These are phyloP conservation scores for Ceratobasidium sp. DNA, from an alignment of 1,284 basidiomycete genomes.

Conservation along the genomic window DNA sequence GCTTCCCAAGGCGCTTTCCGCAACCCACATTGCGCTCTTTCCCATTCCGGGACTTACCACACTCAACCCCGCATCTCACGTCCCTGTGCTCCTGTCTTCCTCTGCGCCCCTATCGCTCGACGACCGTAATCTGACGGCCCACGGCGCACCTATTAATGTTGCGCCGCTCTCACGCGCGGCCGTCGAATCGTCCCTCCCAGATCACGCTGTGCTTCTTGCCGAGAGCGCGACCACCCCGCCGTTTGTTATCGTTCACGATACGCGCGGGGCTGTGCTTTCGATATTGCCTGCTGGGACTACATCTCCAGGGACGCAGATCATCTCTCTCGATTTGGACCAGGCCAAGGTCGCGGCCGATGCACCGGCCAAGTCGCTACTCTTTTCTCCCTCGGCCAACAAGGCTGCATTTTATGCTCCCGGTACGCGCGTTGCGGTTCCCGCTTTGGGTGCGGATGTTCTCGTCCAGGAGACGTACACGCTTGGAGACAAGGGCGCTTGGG, in stretches of 20 bases:
- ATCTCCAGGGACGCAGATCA: slow-evolving; percentile 9
- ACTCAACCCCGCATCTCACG: slow-evolving; percentile 26
- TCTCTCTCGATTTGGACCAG: slow-evolving; percentile 16
- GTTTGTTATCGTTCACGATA: slow-evolving; percentile 13
- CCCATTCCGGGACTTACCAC: slow-evolving; percentile 17
- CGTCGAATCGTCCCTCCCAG: slow-evolving; percentile 23
- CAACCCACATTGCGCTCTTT: slow-evolving; percentile 31
- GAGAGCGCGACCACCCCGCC: slow-evolving; percentile 6
- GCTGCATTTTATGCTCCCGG: slow-evolving; percentile 14
- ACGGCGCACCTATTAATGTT: slow-evolving; percentile 8
- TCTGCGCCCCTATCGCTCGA: slow-evolving; percentile 9
- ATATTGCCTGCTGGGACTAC: slow-evolving; percentile 1
- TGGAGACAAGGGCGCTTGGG: slow-evolving; percentile 4
- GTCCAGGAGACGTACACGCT: slow-evolving; percentile 11
- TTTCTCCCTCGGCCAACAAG: neutral
- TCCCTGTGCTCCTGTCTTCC: slow-evolving; percentile 9
- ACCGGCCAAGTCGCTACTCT: slow-evolving; percentile 11
- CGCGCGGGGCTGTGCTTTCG: slow-evolving; percentile 2
- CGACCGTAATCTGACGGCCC: slow-evolving; percentile 5
- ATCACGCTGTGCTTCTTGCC: neutral
- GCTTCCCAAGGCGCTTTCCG: slow-evolving; percentile 14
- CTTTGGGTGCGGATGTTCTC: slow-evolving; percentile 12
- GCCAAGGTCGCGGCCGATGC: slow-evolving; percentile 2
- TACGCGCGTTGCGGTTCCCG: slow-evolving; percentile 13
- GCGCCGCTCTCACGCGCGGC: slow-evolving; percentile 15